These are phyloP conservation scores for Akanthomyces dipterigenus DNA, from an alignment of 2,329 filamentous ascomycete genomes.

Conservation along the genomic window DNA sequence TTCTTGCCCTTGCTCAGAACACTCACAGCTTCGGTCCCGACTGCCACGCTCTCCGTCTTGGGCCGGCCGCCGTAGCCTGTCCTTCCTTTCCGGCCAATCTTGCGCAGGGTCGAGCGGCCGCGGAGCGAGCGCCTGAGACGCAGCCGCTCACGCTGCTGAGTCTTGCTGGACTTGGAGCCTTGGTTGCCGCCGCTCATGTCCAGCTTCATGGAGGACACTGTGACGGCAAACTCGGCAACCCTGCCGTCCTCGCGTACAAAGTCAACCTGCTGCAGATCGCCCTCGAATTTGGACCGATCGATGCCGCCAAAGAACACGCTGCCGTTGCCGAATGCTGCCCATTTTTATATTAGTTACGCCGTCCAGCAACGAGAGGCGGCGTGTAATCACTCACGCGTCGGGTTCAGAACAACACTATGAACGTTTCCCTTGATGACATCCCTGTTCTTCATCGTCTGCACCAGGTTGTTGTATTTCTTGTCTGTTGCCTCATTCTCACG, in stretches of 20 bases:
- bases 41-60: background rate
- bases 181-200: slow-evolving; percentile 1
- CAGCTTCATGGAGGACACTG: background rate
- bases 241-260: background rate
- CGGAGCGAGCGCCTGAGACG: background rate
- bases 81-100: background rate
- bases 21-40: background rate
- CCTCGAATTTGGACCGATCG: background rate
- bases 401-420: background rate
- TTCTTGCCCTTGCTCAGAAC: background rate
- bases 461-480: background rate
- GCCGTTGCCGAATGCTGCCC: background rate
- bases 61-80: too few species aligned
- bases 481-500: background rate
- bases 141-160: background rate
- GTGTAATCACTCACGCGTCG: background rate
- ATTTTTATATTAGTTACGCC: background rate
- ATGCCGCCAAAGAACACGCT: slow-evolving; percentile 7
- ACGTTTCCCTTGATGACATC: slow-evolving; percentile 1
- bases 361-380: background rate
- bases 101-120: background rate
- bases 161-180: background rate
- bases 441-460: background rate
- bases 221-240: background rate
- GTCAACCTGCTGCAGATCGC: too few species aligned